These are phyloP conservation scores for Diutina siamensis DNA, from an alignment of 1,139 yeast genomes.

Conservation along the genomic window DNA sequence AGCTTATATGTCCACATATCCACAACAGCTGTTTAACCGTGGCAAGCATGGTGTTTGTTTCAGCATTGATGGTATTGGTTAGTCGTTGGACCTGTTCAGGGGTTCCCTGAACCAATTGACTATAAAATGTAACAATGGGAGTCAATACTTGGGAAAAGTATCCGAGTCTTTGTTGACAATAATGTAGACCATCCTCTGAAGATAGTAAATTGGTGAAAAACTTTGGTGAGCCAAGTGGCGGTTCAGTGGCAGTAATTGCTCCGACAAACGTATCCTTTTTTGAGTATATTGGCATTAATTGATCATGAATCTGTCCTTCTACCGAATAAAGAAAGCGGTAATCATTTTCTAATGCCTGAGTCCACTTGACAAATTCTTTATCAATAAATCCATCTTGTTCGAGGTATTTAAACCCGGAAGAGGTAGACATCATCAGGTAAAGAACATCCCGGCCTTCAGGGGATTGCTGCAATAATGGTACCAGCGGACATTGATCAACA, in stretches of 20 bases:
- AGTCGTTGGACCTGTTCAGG: not conserved
- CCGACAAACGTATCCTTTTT: not conserved
- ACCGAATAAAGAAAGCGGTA: constrained; percentile 14
- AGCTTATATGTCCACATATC: constrained; percentile 80
- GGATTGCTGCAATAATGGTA: constrained; percentile 14
- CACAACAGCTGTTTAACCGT: constrained; percentile 63
- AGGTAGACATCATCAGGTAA: constrained; percentile 18
- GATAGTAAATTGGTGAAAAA: constrained; percentile 72
- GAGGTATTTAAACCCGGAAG: constrained; percentile 27
- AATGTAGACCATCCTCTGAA: constrained; percentile 66
- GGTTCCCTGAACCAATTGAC: not conserved
- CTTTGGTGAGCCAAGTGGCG: constrained; percentile 16
- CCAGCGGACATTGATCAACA: constrained; percentile 22
- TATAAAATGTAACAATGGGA: not conserved
- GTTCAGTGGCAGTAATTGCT: not conserved
- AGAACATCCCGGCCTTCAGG: constrained; percentile 19
- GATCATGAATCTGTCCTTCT: not conserved
- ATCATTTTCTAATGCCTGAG: constrained; percentile 8
- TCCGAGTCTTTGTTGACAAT: constrained; percentile 13
- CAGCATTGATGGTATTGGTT: not conserved
- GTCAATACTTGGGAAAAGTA: not conserved
- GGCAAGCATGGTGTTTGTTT: not conserved
- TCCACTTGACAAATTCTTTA: constrained; percentile 16
- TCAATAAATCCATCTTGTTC: constrained; percentile 24
- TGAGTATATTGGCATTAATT: not conserved